phyloP scores from a whole-genome alignment of 2,329 filamentous ascomycete species.

The Xylariomycetidae sp. region DNA sequence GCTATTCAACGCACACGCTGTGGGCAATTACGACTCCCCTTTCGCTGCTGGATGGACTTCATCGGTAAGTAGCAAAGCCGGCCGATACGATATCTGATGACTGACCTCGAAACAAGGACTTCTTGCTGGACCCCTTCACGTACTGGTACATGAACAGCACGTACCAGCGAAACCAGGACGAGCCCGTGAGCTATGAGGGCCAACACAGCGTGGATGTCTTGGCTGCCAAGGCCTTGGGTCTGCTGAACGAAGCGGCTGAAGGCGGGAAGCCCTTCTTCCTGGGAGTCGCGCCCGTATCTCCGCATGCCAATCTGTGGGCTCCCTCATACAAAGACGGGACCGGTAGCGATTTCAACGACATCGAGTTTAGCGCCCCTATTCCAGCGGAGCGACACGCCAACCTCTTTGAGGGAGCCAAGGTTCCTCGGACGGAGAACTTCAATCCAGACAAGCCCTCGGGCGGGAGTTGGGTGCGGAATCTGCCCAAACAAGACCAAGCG shows the following conservation, averaged over 20 bases:
- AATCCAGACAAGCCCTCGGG: conserved; percentile 52
- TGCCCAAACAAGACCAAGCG: conserved; percentile 33
- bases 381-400: conserved; percentile 54
- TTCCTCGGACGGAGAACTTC: conserved; percentile 62
- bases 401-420: conserved; percentile 53
- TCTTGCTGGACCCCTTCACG: conserved; percentile 56
- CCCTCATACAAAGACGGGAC: conserved; percentile 18
- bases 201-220: conserved; percentile 52
- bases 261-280: conserved; percentile 54
- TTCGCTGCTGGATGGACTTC: conserved; percentile 55
- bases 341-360: conserved; percentile 19
- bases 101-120: conserved; percentile 33
- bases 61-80: conserved; percentile 35
- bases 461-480: conserved; percentile 39
- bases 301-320: conserved; percentile 43
- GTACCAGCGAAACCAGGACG: conserved; percentile 51
- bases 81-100: too few species aligned
- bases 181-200: conserved; percentile 50
- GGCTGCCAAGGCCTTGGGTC: conserved; percentile 44
- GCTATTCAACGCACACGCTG: conserved; percentile 48
- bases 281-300: conserved; percentile 53
- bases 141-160: conserved; percentile 60
- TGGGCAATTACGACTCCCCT: conserved; percentile 37
- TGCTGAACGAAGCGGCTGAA: conserved; percentile 49
- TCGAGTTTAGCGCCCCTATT: conserved; percentile 46